Evolutionary conservation across 2,329 filamentous ascomycete genomes (phyloP), one percentile per base, ranked within the genome.

Genomic region (Nothophaeocryptopus gaeumannii): DNA sequence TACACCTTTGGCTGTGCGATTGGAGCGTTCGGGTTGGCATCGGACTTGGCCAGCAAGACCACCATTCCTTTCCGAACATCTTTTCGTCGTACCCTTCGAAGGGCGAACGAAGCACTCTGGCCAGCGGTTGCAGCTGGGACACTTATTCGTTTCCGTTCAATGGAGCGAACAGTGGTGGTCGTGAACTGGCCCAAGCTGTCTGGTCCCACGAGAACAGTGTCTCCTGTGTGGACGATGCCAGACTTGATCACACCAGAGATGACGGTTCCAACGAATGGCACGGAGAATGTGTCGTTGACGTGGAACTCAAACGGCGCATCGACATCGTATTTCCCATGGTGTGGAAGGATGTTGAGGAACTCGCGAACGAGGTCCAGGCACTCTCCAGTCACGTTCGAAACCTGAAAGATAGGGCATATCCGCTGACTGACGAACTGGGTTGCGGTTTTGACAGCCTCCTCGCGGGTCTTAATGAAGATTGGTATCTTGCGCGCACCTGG

Each of bases 21-120:
- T n/a, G 56, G 55, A 5, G 58, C 50, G 45, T 63, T 62, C 2
- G 59, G 73, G 65, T 57, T 86, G 78, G 45, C 83, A 44, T 95
- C 88, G 10, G 85, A 65, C 40, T 67, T 72, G 67, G 91, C 95
- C 38, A 90, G 88, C 29, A 99, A 75, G 4, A 97, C 89, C 1
- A 99, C 93, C 91, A 97, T 97, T 29, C 93, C 93, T 75, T 99
- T 99, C 10, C 93, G 81, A 0, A 99, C 92, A 59, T 97, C 92
- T 69, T 92, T 95, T 36, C 92, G 78, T 41, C 90, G 83, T 2
- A 97, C 80, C 55, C 90, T 86, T 59, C 93, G 91, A 45, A 99
- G 70, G 0, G 93, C 92, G 64, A 99, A 95, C 8, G 88, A 93
- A 0, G 89, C 93, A 26, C 88, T 95, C 70, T 99, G 93, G 0